Evolutionary conservation across 805 yeast species (phyloP), one percentile per base, ranked within the genome.

Genomic region (Jamesozyma lodderae): DNA sequence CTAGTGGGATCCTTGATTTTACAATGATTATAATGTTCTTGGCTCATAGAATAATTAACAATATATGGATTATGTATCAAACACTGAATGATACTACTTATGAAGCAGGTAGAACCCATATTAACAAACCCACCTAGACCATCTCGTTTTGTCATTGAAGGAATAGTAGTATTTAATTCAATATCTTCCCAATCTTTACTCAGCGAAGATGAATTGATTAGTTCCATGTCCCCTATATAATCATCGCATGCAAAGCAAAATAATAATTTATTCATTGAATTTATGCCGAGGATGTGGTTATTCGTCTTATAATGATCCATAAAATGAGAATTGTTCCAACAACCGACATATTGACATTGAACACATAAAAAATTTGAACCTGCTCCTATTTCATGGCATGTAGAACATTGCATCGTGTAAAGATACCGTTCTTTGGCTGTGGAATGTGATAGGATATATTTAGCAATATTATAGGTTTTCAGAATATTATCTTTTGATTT

Each of bases 71-170:
- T 92, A 59, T 92, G 98, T 31, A 92, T 67, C 36, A 90, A 63
- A 0, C 94, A 76, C 63, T 92, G 99, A 29, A 92, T 62, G n/a
- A 88, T 77, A 26, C 90, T 81, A 48, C 95, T 83, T 85, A 92
- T 90, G 64, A 86, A 92, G 64, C 99, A 92, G 0, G 98, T 92
- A 0, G 98, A 83, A 0, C 99, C 99, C 79, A 90, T 77, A 58
- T 90, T 90, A 36, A 86, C 79, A 48, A 92, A 75, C 3, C 98
- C 98, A 37, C 82, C 72, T 16, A 92, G 64, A 0, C 96, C 97
- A n/a, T 78, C 72, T 5, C 75, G 67, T 1, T 88, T 81, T 37
- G 70, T 71, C 48, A 53, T 25, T 19, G 51, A 37, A 14, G 66
- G 51, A 21, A 53, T 31, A 16, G 42, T 24, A 15, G 59, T 46